A percentile compares a stretch with the other conserved stretches of the same genome.
phyloP scores from a whole-genome alignment of 345 rosid genomes.

The Trapa incisa region DNA sequence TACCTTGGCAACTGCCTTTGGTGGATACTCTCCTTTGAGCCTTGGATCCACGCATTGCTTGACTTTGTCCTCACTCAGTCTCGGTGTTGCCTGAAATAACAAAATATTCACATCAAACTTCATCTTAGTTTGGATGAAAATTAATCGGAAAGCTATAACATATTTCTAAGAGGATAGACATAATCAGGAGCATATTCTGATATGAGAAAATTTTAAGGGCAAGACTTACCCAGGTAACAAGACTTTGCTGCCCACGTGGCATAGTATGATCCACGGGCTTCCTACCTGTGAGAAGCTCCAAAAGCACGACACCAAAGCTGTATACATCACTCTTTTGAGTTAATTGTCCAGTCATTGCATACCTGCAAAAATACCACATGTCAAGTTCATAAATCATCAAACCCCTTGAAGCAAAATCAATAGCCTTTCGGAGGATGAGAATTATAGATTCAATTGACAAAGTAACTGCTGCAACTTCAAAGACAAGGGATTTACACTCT shows the following conservation, averaged over 20 bases:
- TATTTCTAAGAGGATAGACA: too few species aligned
- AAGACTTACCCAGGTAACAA: conserved; percentile 81
- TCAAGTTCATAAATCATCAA: neutral
- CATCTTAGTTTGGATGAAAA: neutral
- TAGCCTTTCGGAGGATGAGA: neutral
- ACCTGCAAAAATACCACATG: conserved; percentile 30
- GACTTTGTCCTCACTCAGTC: conserved; percentile 95
- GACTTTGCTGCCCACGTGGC: conserved; percentile 99
- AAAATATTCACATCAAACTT: conserved; percentile 1
- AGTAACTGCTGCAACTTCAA: neutral
- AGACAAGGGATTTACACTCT: neutral
- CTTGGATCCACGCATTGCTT: conserved; percentile 98
- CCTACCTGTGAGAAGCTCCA: conserved; percentile 92
- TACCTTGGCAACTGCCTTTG: conserved; percentile 97
- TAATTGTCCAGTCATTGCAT: conserved; percentile 97
- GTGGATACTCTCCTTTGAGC: conserved; percentile 87
- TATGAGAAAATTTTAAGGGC: neutral
- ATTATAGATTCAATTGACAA: neutral
- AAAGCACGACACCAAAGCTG: conserved; percentile 91
- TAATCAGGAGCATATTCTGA: too few species aligned
- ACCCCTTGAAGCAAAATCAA: neutral
- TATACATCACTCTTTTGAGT: conserved; percentile 98
- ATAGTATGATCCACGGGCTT: conserved; percentile 98
- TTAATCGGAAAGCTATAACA: neutral
- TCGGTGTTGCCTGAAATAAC: conserved; percentile 72